Conservation (phyloP, 2,329 filamentous ascomycete genomes). For the Ceratocystis cacaofunesta region DNA sequence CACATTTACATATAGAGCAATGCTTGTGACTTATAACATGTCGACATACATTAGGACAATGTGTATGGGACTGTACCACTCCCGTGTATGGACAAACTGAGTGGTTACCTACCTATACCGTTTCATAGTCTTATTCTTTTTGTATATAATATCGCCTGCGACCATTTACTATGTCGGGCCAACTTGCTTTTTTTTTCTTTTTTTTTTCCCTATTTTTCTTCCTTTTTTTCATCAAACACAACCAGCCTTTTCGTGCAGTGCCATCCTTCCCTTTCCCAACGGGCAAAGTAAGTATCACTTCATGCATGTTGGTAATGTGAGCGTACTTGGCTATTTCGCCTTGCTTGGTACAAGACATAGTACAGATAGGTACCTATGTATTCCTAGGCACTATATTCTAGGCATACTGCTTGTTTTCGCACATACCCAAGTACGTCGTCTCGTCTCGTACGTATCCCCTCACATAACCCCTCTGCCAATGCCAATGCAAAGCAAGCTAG, state of each 20-base stretch:
- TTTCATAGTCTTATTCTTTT: not conserved
- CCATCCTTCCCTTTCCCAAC: not conserved
- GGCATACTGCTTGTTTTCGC: too few species aligned
- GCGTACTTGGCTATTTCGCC: not conserved
- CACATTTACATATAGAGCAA: not conserved
- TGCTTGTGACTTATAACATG: not conserved
- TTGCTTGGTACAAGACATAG: not conserved
- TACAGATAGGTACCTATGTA: not conserved
- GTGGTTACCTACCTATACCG: not conserved
- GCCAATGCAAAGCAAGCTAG: conserved; percentile 1
- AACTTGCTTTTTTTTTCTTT: not conserved
- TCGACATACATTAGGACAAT: not conserved
- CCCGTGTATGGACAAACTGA: not conserved
- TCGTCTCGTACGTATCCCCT: not conserved
- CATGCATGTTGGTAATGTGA: not conserved
- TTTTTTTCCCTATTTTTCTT: not conserved
- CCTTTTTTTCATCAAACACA: not conserved
- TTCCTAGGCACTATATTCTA: not conserved
- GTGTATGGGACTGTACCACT: not conserved
- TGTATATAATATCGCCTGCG: not conserved
- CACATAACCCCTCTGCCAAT: not conserved
- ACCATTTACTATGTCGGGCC: not conserved
- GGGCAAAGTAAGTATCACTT: not conserved
- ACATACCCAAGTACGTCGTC: not conserved
- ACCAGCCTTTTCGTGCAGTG: not conserved